Percentiles rank a stretch among this genome's conserved stretches.
phyloP scores from a whole-genome alignment of 306 rosid species.

The Begonia fuchsioides region DNA sequence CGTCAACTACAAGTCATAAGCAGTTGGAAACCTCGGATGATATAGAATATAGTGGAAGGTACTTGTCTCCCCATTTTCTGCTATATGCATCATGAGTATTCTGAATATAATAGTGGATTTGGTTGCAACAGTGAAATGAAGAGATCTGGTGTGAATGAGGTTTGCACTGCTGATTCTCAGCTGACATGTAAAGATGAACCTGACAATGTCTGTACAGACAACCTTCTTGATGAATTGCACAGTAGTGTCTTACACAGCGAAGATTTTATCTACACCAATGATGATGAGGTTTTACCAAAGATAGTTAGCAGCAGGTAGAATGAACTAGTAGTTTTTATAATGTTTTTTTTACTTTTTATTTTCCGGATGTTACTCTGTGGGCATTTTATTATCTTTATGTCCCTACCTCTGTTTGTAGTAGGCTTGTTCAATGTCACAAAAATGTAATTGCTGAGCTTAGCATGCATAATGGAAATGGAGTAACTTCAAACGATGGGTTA shows the following conservation, averaged over 20 bases:
- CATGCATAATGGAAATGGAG: conserved; percentile 23
- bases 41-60: conserved; percentile 28
- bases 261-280: no score
- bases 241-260: conserved; percentile 8
- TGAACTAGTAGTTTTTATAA: conserved; percentile 6
- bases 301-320: conserved; percentile 12
- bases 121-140: conserved; percentile 8
- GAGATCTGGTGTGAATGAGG: conserved; percentile 9
- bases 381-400: background rate
- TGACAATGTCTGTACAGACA: conserved; percentile 6
- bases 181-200: conserved; percentile 5
- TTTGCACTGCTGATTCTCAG: conserved; percentile 9
- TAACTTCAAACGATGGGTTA: conserved; percentile 15
- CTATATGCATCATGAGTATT: background rate
- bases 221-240: conserved; percentile 3
- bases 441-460: conserved; percentile 15
- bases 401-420: conserved; percentile 7
- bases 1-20: conserved; percentile 11
- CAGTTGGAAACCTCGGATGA: conserved; percentile 21
- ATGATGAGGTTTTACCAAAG: conserved; percentile 8
- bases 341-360: conserved; percentile 4
- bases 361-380: background rate
- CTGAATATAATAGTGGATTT: background rate
- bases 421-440: conserved; percentile 15
- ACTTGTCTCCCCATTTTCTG: conserved; percentile 6